Evolutionary conservation across 1,284 basidiomycete species (phyloP), one percentile per base, ranked within the genome.

Genomic region (Trametes hirsuta): DNA sequence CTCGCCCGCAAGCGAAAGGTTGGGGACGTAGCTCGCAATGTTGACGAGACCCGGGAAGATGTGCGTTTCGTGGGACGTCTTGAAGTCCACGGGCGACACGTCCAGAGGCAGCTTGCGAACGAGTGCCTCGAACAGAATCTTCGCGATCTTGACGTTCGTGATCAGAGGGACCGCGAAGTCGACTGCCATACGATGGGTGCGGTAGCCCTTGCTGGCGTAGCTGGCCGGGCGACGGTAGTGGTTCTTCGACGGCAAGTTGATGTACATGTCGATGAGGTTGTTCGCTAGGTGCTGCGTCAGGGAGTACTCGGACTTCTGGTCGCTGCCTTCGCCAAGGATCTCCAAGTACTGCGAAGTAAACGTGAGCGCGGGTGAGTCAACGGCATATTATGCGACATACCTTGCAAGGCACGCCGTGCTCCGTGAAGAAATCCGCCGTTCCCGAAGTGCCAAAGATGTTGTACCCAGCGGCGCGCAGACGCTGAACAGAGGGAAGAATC

Each of bases 131-230:
- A 95, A 92, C 51, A 99, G 86, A 71, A 99, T 84, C 78, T 99
- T 99, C 64, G 97, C 97, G 73, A 95, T 96, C 82, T 99, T 99
- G 79, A 99, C 93, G 74, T 99, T 99, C 60, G 97, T 99, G 74
- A 99, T 95, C 55, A 99, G 83, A 0, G 97, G 97, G 40, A 99
- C 90, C 36, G 95, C 96, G 71, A 97, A 98, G 77, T 99, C 97
- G 65, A 99, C 97, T 18, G 97, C 97, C 93, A 98, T 96, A 66
- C 97, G 92, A 74, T 97, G 93, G 35, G 95, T 97, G 64, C 89
- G 88, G 77, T 99, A 99, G 11, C 97, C 97, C 76, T 97, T 97
- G 74, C 95, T 98, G 57, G 95, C 89, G 75, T 98, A 99, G 75
- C 91, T 97, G 15, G 95, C 96, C 9, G 97, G 97, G 48, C 97